These are phyloP conservation scores for Porodaedalea pini DNA, from an alignment of 1,284 basidiomycete genomes.

Conservation along the genomic window DNA sequence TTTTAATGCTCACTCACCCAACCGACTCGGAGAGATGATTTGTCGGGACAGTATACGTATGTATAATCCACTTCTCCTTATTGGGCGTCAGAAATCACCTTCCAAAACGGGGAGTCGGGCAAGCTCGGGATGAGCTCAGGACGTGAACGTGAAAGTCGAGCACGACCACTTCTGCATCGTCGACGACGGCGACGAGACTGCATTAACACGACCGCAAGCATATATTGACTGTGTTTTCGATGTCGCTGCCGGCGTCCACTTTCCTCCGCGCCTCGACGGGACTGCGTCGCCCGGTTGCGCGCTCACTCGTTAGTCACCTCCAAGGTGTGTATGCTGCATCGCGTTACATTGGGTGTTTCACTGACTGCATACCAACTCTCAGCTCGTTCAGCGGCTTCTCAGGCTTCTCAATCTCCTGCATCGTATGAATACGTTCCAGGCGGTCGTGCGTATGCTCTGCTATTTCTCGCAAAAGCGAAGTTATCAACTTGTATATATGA, in stretches of 20 bases:
- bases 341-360: background rate
- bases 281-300: slow-evolving; percentile 13
- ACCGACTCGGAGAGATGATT: background rate
- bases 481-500: background rate
- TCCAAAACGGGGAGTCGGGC: background rate
- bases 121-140: background rate
- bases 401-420: background rate
- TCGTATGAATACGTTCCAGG: slow-evolving; percentile 53
- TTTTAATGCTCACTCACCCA: background rate
- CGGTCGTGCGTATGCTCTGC: slow-evolving; percentile 53
- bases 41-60: background rate
- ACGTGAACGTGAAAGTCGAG: background rate
- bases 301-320: slow-evolving; percentile 15
- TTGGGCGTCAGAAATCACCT: background rate
- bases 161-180: background rate
- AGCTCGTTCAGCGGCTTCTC: background rate
- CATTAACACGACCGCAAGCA: background rate
- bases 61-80: background rate
- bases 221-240: background rate
- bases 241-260: slow-evolving; percentile 1
- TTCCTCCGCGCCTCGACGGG: slow-evolving; percentile 11
- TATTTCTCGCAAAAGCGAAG: background rate
- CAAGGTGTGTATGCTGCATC: slow-evolving; percentile 9
- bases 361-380: background rate
- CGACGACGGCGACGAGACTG: slow-evolving; percentile 6